A percentile compares a stretch with the other conserved stretches of the same genome.
These are phyloP conservation scores for Tetrapyrgos nigripes DNA, from an alignment of 1,284 basidiomycete species.

Conservation along the genomic window DNA sequence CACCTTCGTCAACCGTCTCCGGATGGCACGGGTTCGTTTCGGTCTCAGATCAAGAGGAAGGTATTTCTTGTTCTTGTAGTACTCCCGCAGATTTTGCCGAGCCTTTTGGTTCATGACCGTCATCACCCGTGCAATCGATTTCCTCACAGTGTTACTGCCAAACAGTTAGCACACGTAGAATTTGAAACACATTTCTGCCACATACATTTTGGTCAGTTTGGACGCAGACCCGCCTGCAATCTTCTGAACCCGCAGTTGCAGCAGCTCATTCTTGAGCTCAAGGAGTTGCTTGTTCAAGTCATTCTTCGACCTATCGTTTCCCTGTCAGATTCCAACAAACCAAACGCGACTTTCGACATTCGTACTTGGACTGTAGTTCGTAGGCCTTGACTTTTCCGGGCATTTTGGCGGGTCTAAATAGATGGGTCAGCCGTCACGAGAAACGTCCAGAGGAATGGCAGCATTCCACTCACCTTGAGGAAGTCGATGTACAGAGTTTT, in stretches of 20 bases:
- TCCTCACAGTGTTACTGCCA: conserved; percentile 92
- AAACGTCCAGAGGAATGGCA: neutral
- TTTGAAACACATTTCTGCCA: conserved; percentile 21
- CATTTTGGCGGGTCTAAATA: conserved; percentile 56
- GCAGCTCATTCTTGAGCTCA: conserved; percentile 97
- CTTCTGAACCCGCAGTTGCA: conserved; percentile 95
- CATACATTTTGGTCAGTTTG: conserved; percentile 98
- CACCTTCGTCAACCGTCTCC: conserved; percentile 92
- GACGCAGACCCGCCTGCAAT: conserved; percentile 95
- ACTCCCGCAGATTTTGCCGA: conserved; percentile 95
- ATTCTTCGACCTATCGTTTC: conserved; percentile 85
- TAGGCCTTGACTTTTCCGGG: conserved; percentile 94
- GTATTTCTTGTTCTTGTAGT: conserved; percentile 98
- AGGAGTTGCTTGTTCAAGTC: conserved; percentile 95
- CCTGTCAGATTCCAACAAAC: conserved; percentile 12
- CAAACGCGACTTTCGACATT: conserved; percentile 15
- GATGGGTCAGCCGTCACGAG: neutral
- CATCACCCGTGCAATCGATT: conserved; percentile 98
- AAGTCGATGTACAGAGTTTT: conserved; percentile 10
- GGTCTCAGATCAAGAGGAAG: conserved; percentile 96
- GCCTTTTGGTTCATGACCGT: conserved; percentile 99
- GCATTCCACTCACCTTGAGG: conserved; percentile 33
- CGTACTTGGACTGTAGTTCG: conserved; percentile 98
- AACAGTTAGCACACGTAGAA: conserved; percentile 13
- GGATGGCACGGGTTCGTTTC: conserved; percentile 99